Evolutionary conservation across 768 basidiomycete species (phyloP).

Genomic region (Leucosporidium scottii): DNA sequence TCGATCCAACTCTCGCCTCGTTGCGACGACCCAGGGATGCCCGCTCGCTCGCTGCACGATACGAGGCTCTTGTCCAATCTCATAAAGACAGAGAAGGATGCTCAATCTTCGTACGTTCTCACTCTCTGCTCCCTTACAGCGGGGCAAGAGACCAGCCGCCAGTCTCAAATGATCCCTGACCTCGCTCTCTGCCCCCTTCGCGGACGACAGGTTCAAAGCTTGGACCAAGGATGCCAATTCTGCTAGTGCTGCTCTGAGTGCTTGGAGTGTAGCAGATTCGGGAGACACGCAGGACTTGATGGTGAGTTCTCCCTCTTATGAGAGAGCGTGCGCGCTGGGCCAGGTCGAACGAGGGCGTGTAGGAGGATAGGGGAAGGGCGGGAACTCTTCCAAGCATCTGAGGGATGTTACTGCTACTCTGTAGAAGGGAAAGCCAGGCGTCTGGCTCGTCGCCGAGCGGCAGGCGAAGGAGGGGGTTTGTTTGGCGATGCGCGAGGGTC

Average conservation of each 20-base stretch:
- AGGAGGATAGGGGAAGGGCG: neutral
- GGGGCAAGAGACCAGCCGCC: no score
- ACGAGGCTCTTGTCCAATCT: slow-evolving; percentile 30
- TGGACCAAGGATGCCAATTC: slow-evolving; percentile 26
- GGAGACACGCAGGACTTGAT: slow-evolving; percentile 30
- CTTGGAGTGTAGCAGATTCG: slow-evolving; percentile 34
- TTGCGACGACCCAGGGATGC: no score
- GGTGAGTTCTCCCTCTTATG: slow-evolving; percentile 17
- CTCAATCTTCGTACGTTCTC: slow-evolving; percentile 14
- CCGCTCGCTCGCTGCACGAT: slow-evolving; percentile 14
- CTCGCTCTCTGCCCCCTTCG: neutral
- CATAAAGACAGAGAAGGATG: slow-evolving; percentile 32
- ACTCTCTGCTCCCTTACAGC: neutral
- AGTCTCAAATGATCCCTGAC: neutral
- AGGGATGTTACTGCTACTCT: no score
- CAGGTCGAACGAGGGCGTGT: no score
- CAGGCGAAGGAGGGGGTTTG: no score
- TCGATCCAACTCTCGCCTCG: no score
- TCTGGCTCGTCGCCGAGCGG: no score
- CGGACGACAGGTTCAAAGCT: slow-evolving; percentile 32
- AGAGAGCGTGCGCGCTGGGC: neutral
- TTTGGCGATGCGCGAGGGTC: no score
- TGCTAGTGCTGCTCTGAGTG: slow-evolving; percentile 23
- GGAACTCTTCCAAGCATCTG: no score
- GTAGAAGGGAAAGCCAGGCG: no score